A percentile compares a stretch with the other conserved stretches of the same genome.
phyloP scores from a whole-genome alignment of 352 stramenopile genomes.

The Phytopythium litorale region DNA sequence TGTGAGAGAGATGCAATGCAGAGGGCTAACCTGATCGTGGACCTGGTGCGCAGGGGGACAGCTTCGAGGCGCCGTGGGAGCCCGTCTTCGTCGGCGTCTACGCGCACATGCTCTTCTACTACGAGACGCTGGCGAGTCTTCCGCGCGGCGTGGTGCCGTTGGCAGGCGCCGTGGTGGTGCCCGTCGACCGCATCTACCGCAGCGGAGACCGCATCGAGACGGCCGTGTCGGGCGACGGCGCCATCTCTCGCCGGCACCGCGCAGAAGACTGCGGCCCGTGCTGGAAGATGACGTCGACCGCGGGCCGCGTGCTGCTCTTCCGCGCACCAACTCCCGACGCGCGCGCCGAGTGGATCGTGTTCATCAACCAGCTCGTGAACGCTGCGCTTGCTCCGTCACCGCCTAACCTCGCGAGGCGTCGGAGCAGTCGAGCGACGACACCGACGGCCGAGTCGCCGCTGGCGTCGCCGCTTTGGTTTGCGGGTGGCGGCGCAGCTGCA shows the following conservation, averaged over 20 bases:
- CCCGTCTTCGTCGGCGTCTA: conserved; percentile 58
- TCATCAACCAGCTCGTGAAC: conserved; percentile 31
- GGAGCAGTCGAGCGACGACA: conserved; percentile 5
- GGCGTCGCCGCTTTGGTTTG: conserved; percentile 13
- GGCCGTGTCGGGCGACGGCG: neutral
- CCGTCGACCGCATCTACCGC: conserved; percentile 61
- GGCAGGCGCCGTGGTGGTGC: conserved; percentile 33
- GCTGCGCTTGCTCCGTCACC: conserved; percentile 11
- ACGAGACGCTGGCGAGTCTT: conserved; percentile 42
- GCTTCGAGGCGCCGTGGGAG: conserved; percentile 64
- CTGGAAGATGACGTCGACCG: conserved; percentile 65
- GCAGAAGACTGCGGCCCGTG: conserved; percentile 63
- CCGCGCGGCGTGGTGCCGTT: conserved; percentile 55
- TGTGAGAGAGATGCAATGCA: neutral
- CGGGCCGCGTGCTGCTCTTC: conserved; percentile 58
- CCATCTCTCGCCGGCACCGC: neutral
- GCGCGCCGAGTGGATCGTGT: conserved; percentile 49
- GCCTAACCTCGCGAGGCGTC: neutral
- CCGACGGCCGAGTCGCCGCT: conserved; percentile 14
- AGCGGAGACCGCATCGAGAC: conserved; percentile 17
- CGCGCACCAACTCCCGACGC: conserved; percentile 45
- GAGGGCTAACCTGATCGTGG: neutral
- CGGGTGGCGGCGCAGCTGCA: conserved; percentile 4
- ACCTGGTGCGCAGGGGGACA: conserved; percentile 23
- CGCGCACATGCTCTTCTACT: conserved; percentile 63